Evolutionary conservation across 352 stramenopile genomes (phyloP), one percentile per base, ranked within the genome.

Genomic region (Phytopythium sindhum): DNA sequence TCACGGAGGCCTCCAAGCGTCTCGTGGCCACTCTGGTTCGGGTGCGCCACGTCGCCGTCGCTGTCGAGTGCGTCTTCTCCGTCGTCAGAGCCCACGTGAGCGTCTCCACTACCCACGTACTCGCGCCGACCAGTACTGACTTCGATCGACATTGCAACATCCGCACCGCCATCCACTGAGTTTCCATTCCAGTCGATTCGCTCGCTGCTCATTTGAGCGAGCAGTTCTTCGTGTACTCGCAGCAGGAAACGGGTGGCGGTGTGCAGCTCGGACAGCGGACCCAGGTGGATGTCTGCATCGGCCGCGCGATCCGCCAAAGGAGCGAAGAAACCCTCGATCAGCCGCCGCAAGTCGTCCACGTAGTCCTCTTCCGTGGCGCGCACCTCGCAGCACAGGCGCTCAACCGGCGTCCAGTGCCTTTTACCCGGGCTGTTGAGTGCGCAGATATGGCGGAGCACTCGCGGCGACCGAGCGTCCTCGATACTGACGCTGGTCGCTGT

Each of bases 331-430:
- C 57, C 57, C 3, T 73, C 62, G 11, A 73, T 51, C 1, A 76
- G 50, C 5, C 45, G 61, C 2, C 58, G 54, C 21, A 76, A 52
- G 55, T 76, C 69, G 4, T 47, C 55, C 28, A 76, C 69, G 66
- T 76, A 76, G 51, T 76, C 69, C 24, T 65, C 68, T 48, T 76
- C 69, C 2, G 69, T 76, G 23, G 62, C 53, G 4, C 60, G 66
- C 59, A 76, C 62, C 60, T 76, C 69, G 47, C 53, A 72, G 60
- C 69, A 76, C 45, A 76, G 62, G 0, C 69, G 60, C 60, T 76
- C 62, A 21, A 57, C 69, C 0, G 62, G 68, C 29, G 66, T 76
- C 69, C 69, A 73, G 39, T 71, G 67, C 7, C 39, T 37, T 45
- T 73, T 76, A 42, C 66, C 66, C 15, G 62, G 66, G 26, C 67